Conservation (phyloP, 495 filamentous ascomycete genomes). For the Barbatosphaeria neglecta region DNA sequence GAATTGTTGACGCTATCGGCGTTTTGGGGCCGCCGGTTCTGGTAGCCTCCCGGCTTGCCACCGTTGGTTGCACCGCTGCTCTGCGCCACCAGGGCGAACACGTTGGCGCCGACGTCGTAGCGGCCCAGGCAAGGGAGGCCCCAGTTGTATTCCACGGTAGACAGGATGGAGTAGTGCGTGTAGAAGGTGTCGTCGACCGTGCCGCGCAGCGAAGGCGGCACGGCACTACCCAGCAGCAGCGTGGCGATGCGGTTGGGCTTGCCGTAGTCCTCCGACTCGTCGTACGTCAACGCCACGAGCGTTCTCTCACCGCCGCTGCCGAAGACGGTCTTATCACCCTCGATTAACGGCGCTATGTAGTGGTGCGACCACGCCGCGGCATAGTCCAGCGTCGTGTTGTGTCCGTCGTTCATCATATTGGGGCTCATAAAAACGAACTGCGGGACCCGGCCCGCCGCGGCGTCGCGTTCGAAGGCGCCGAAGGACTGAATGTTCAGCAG, state of each 20-base stretch:
- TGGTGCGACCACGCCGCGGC: conserved; percentile 45
- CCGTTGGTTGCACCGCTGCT: conserved; percentile 29
- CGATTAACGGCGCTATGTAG: conserved; percentile 48
- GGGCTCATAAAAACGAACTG: conserved; percentile 60
- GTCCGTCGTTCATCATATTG: conserved; percentile 62
- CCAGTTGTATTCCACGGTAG: conserved; percentile 57
- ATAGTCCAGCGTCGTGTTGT: conserved; percentile 50
- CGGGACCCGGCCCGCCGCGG: conserved; percentile 44
- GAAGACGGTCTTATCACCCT: conserved; percentile 40
- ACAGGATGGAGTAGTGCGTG: conserved; percentile 58
- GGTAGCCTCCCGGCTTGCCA: conserved; percentile 27
- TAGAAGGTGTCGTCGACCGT: conserved; percentile 57
- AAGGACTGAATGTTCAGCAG: conserved; percentile 51
- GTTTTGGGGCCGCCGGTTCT: conserved; percentile 44
- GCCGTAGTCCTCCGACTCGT: conserved; percentile 49
- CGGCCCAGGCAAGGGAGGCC: conserved; percentile 52
- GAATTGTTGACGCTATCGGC: conserved; percentile 49
- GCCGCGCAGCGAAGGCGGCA: conserved; percentile 44
- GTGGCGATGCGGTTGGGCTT: conserved; percentile 48
- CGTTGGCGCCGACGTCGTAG: conserved; percentile 62
- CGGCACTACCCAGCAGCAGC: conserved; percentile 51
- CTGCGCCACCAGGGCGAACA: conserved; percentile 50
- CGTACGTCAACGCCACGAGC: conserved; percentile 57
- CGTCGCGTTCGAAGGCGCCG: conserved; percentile 41
- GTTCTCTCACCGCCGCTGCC: conserved; percentile 31